Percentiles rank a stretch among this genome's conserved stretches.
Conservation (phyloP, 371 early-diverging fungal species). For the Mucor mucedo region DNA sequence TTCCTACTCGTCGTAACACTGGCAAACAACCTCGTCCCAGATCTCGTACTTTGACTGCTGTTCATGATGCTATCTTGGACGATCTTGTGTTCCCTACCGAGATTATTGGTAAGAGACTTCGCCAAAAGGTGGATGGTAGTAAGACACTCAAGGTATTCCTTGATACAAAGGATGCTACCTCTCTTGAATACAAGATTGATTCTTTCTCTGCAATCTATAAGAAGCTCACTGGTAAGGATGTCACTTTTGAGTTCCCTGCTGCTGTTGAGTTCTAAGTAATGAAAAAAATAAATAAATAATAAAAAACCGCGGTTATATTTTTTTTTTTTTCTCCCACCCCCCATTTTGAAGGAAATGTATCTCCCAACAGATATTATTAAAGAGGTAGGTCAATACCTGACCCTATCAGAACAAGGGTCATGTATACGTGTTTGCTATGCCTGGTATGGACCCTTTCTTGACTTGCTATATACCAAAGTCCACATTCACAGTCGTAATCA, state of each 20-base stretch:
- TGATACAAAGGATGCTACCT: slow-evolving; percentile 96
- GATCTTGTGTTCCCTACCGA: slow-evolving; percentile 98
- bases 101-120: slow-evolving; percentile 96
- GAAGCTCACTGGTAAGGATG: slow-evolving; percentile 96
- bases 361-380: slow-evolving; percentile 30
- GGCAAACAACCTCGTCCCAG: slow-evolving; percentile 92
- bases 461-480: slow-evolving; percentile 24
- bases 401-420: slow-evolving; percentile 23
- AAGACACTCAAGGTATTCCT: slow-evolving; percentile 94
- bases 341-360: slow-evolving; percentile 14
- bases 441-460: slow-evolving; percentile 30
- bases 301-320: neutral
- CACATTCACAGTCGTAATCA: slow-evolving; percentile 27
- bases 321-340: neutral
- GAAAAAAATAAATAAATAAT: neutral
- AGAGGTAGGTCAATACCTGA: slow-evolving; percentile 30
- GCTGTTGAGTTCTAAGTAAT: slow-evolving; percentile 34
- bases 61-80: slow-evolving; percentile 95
- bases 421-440: slow-evolving; percentile 35
- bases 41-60: slow-evolving; percentile 94
- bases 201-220: slow-evolving; percentile 96
- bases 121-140: slow-evolving; percentile 93
- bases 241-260: slow-evolving; percentile 94
- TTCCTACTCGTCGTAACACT: slow-evolving; percentile 87
- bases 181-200: slow-evolving; percentile 97